phyloP scores from a whole-genome alignment of 306 rosid species.

The Acacia acuminata region DNA sequence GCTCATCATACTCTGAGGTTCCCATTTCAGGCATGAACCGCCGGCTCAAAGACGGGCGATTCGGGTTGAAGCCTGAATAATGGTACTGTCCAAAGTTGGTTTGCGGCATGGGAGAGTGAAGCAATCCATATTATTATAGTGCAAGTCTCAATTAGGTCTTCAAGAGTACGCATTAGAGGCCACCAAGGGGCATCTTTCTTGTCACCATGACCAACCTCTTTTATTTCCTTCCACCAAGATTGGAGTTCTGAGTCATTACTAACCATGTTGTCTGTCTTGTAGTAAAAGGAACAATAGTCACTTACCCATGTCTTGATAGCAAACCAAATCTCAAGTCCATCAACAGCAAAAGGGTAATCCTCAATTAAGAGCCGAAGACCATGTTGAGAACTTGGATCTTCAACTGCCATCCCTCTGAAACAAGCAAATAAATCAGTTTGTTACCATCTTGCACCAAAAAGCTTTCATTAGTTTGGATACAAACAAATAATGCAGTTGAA shows the following conservation, averaged over 20 bases:
- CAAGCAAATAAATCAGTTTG: constrained; percentile 23
- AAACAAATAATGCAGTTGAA: not conserved
- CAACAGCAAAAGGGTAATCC: constrained; percentile 51
- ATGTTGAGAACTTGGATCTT: constrained; percentile 37
- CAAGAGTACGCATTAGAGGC: constrained; percentile 48
- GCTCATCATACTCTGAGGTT: constrained; percentile 49
- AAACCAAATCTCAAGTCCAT: constrained; percentile 48
- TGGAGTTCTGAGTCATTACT: constrained; percentile 45
- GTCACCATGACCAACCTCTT: constrained; percentile 54
- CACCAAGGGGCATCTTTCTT: constrained; percentile 63
- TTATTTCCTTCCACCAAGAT: constrained; percentile 67
- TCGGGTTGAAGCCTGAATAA: constrained; percentile 47
- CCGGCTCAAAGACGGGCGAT: constrained; percentile 45
- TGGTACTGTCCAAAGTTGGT: constrained; percentile 56
- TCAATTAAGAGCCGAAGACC: constrained; percentile 52
- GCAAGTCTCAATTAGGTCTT: constrained; percentile 50
- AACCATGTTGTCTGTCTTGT: constrained; percentile 30
- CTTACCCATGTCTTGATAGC: constrained; percentile 57
- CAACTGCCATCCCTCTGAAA: constrained; percentile 61
- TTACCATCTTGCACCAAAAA: not conserved
- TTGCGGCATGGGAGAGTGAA: constrained; percentile 60
- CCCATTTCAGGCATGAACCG: constrained; percentile 51
- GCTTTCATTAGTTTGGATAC: not conserved
- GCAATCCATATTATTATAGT: constrained; percentile 56
- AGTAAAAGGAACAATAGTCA: constrained; percentile 54